Percentiles rank a stretch among this genome's conserved stretches.
phyloP scores from a whole-genome alignment of 306 rosid genomes.

The Potentilla sterilis region DNA sequence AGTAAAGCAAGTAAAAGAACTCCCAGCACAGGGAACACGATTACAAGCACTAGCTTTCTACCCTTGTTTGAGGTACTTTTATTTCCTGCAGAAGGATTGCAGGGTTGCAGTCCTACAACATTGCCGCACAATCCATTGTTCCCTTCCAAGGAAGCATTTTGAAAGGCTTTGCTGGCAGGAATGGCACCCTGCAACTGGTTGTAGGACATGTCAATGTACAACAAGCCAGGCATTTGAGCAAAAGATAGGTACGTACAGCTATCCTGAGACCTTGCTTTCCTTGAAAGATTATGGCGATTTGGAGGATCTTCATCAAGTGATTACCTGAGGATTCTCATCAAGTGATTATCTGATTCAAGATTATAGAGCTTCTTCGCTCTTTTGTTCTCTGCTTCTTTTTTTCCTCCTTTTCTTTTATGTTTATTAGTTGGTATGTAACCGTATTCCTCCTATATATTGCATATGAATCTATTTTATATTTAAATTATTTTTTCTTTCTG shows the following conservation, averaged over 20 bases:
- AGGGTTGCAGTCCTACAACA: slow-evolving; percentile 17
- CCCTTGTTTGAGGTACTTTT: background rate
- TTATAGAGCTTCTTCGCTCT: too few relatives aligned
- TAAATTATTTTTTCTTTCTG: too few relatives aligned
- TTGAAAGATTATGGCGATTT: too few relatives aligned
- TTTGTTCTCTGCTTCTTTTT: too few relatives aligned
- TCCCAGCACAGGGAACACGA: background rate
- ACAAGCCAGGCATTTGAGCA: slow-evolving; percentile 3
- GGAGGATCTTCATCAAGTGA: too few relatives aligned
- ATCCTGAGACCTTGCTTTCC: too few relatives aligned
- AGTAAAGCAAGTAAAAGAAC: background rate
- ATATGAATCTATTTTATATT: too few relatives aligned
- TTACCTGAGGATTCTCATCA: too few relatives aligned
- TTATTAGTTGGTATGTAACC: too few relatives aligned
- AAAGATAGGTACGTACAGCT: background rate
- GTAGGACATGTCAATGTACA: slow-evolving; percentile 9
- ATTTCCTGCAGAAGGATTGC: slow-evolving; percentile 1
- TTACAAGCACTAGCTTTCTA: background rate
- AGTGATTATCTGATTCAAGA: too few relatives aligned
- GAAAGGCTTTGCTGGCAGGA: slow-evolving; percentile 19
- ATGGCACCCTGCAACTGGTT: slow-evolving; percentile 22
- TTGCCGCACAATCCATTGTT: slow-evolving; percentile 22
- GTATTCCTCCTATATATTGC: too few relatives aligned
- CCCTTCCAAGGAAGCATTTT: slow-evolving; percentile 3
- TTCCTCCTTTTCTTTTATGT: too few relatives aligned